Conservation (phyloP, 1,139 yeast species). For the Zygosaccharomyces pseudobailii region DNA sequence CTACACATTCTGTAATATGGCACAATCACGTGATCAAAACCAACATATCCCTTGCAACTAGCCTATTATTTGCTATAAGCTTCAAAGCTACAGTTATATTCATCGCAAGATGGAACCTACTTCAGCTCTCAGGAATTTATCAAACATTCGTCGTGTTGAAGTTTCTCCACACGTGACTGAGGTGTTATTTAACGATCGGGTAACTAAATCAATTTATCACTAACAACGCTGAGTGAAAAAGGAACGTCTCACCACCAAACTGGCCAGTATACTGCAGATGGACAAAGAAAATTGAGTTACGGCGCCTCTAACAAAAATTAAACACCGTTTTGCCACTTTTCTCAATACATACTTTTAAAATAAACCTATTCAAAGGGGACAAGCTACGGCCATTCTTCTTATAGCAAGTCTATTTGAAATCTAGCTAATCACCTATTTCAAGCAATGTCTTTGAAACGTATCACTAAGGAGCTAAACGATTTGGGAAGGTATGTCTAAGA, state of each 20-base stretch:
- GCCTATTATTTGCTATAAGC: too few relatives aligned
- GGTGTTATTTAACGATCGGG: background rate
- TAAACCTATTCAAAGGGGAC: background rate
- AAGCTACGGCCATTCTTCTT: background rate
- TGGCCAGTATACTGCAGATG: background rate
- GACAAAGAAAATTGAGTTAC: conserved; percentile 1
- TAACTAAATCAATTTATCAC: background rate
- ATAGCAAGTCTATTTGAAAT: background rate
- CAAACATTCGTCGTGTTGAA: too few relatives aligned
- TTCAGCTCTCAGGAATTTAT: too few relatives aligned
- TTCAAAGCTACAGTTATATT: too few relatives aligned
- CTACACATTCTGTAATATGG: too few relatives aligned
- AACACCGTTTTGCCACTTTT: conserved; percentile 9
- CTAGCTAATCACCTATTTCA: background rate
- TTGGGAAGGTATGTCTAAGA: conserved; percentile 72
- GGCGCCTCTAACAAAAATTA: conserved; percentile 2
- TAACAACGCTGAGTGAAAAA: background rate
- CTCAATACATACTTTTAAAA: background rate
- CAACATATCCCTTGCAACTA: too few relatives aligned
- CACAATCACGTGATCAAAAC: too few relatives aligned
- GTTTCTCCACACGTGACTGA: background rate
- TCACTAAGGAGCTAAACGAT: conserved; percentile 91
- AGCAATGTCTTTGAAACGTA: conserved; percentile 84
- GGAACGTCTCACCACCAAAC: conserved; percentile 1
- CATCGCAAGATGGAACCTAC: too few relatives aligned